Evolutionary conservation across 352 stramenopile genomes (phyloP).

Genomic region (Phytophthora cactorum): DNA sequence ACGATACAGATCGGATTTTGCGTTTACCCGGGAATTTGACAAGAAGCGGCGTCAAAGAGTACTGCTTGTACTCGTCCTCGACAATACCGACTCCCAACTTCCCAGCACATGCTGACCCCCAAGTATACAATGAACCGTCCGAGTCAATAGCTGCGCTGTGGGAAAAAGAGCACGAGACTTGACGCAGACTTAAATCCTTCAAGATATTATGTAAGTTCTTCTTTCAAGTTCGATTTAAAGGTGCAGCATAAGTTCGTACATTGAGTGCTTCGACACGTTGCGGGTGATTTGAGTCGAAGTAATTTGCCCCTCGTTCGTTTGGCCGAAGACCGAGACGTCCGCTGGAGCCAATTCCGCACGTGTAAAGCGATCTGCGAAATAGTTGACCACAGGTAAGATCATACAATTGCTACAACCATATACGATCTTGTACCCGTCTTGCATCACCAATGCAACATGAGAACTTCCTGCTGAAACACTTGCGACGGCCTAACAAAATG

Average conservation of each 20-base stretch:
- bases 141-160: slow-evolving; percentile 88
- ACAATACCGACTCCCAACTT: slow-evolving; percentile 91
- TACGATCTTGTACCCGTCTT: slow-evolving; percentile 64
- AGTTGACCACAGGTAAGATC: neutral
- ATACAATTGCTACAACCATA: neutral
- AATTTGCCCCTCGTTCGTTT: slow-evolving; percentile 55
- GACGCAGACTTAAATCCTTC: slow-evolving; percentile 50
- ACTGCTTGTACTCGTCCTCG: slow-evolving; percentile 85
- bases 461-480: slow-evolving; percentile 79
- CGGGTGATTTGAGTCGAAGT: slow-evolving; percentile 72
- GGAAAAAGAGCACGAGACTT: slow-evolving; percentile 77
- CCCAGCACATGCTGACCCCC: slow-evolving; percentile 82
- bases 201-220: neutral
- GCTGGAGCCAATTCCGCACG: slow-evolving; percentile 85
- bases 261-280: slow-evolving; percentile 61
- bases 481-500: slow-evolving; percentile 51
- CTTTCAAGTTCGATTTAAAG: neutral
- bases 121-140: slow-evolving; percentile 86
- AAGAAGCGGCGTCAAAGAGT: slow-evolving; percentile 63
- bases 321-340: slow-evolving; percentile 83
- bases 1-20: slow-evolving; percentile 83
- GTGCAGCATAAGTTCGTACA: slow-evolving; percentile 21
- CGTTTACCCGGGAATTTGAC: slow-evolving; percentile 76
- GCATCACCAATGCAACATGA: slow-evolving; percentile 83
- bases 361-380: slow-evolving; percentile 81